These are phyloP conservation scores for Heimioporus sp. DNA, from an alignment of 768 basidiomycete species.

Conservation along the genomic window DNA sequence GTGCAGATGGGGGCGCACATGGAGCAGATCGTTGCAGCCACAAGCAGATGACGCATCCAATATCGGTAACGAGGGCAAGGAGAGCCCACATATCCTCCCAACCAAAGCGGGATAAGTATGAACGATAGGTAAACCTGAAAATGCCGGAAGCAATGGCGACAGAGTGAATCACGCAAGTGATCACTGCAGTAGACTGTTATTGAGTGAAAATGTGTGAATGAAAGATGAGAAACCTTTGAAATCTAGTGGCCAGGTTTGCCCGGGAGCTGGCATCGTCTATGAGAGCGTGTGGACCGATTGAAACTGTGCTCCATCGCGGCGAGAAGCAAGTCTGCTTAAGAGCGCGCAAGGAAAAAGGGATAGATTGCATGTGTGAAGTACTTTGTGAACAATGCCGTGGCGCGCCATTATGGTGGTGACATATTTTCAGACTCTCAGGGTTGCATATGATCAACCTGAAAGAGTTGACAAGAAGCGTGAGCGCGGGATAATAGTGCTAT, in stretches of 20 bases:
- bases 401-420: too few relatives aligned
- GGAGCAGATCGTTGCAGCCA: constrained; percentile 7
- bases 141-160: constrained; percentile 11
- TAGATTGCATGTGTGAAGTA: too few relatives aligned
- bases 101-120: constrained; percentile 12
- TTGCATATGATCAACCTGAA: too few relatives aligned
- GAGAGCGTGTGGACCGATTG: background rate
- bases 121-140: constrained; percentile 14
- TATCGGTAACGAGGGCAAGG: constrained; percentile 14
- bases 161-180: constrained; percentile 6
- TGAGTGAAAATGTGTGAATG: background rate
- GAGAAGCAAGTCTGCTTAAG: too few relatives aligned
- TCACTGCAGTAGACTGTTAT: background rate
- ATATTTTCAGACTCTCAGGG: too few relatives aligned
- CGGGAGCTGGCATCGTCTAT: constrained; percentile 14
- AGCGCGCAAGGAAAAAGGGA: too few relatives aligned
- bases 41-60: constrained; percentile 1
- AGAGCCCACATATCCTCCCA: constrained; percentile 17
- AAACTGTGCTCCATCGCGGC: too few relatives aligned
- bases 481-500: background rate
- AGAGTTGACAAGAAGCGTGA: background rate
- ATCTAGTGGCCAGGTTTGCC: constrained; percentile 10
- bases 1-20: background rate
- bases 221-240: constrained; percentile 10
- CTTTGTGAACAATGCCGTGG: too few relatives aligned